A percentile compares a stretch with the other conserved stretches of the same genome.
These are phyloP conservation scores for Diaporthe vaccinii DNA, from an alignment of 2,329 filamentous ascomycete species.

Conservation along the genomic window DNA sequence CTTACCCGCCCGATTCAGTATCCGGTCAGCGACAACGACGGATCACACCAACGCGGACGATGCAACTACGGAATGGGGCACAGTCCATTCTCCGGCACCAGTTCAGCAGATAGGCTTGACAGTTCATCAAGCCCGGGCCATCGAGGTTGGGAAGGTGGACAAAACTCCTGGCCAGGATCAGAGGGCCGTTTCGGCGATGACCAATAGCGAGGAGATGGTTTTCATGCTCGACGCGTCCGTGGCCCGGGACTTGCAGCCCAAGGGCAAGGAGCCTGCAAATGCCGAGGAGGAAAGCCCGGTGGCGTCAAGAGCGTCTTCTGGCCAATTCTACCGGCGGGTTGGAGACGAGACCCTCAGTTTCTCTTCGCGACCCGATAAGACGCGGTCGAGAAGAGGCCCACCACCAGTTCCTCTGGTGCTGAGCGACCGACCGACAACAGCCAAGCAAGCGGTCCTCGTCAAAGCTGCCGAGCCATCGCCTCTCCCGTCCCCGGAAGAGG, in stretches of 20 bases:
- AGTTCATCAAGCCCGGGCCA: constrained; percentile 56
- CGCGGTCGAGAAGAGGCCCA: constrained; percentile 64
- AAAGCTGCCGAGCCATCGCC: constrained; percentile 65
- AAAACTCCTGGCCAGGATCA: constrained; percentile 38
- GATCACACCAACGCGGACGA: constrained; percentile 60
- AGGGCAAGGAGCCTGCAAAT: background rate
- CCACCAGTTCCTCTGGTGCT: constrained; percentile 70
- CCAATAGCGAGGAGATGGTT: constrained; percentile 54
- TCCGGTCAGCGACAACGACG: constrained; percentile 50
- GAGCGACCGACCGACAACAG: constrained; percentile 51
- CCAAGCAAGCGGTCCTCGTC: constrained; percentile 58
- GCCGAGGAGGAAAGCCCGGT: constrained; percentile 43
- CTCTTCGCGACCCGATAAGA: constrained; percentile 63
- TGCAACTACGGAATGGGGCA: constrained; percentile 61
- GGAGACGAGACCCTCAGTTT: constrained; percentile 72
- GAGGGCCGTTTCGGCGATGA: constrained; percentile 45
- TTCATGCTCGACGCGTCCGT: constrained; percentile 59
- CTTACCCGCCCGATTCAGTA: constrained; percentile 54
- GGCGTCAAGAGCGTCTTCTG: constrained; percentile 43
- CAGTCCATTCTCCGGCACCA: constrained; percentile 62
- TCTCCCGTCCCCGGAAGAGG: constrained; percentile 65
- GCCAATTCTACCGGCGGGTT: constrained; percentile 67
- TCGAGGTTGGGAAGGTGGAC: constrained; percentile 50
- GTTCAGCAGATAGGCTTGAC: constrained; percentile 59
- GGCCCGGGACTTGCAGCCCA: constrained; percentile 40